Conservation (phyloP, 2,329 filamentous ascomycete species). For the Aureobasidium sp. region DNA sequence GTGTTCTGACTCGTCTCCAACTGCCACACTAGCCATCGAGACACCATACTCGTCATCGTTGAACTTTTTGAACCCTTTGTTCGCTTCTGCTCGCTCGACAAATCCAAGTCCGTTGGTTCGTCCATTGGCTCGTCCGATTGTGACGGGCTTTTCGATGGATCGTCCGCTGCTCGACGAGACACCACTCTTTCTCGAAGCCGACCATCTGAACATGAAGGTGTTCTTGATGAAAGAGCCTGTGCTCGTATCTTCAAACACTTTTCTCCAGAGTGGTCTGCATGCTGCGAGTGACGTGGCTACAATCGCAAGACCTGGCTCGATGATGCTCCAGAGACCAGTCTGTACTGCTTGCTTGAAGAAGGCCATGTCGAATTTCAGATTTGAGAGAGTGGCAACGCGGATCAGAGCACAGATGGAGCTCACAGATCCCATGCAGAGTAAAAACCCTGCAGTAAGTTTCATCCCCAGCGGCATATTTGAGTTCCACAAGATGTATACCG, state of each 20-base stretch:
- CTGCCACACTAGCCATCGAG: neutral
- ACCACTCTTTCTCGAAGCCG: neutral
- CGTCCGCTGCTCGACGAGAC: neutral
- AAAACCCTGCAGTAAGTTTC: conserved; percentile 31
- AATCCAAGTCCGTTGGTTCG: neutral
- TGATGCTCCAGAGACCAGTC: conserved; percentile 22
- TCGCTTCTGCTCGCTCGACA: neutral
- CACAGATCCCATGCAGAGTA: conserved; percentile 30
- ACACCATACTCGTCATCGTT: neutral
- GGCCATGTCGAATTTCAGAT: conserved; percentile 13
- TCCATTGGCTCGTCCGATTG: neutral
- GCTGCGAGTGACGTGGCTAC: conserved; percentile 24
- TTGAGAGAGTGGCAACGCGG: conserved; percentile 17
- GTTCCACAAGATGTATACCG: conserved; percentile 31
- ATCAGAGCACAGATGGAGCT: conserved; percentile 20
- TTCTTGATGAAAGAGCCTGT: neutral
- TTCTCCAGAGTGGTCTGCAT: conserved; percentile 21
- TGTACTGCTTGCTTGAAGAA: conserved; percentile 20
- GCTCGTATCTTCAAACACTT: conserved; percentile 10
- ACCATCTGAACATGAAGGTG: neutral
- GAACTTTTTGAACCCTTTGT: conserved; percentile 1
- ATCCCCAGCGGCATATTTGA: conserved; percentile 32
- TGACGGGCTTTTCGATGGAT: neutral
- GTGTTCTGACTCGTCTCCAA: neutral
- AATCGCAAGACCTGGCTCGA: conserved; percentile 26